Evolutionary conservation across 2,329 filamentous ascomycete genomes (phyloP).

Genomic region (Sclerotinia trifoliorum): DNA sequence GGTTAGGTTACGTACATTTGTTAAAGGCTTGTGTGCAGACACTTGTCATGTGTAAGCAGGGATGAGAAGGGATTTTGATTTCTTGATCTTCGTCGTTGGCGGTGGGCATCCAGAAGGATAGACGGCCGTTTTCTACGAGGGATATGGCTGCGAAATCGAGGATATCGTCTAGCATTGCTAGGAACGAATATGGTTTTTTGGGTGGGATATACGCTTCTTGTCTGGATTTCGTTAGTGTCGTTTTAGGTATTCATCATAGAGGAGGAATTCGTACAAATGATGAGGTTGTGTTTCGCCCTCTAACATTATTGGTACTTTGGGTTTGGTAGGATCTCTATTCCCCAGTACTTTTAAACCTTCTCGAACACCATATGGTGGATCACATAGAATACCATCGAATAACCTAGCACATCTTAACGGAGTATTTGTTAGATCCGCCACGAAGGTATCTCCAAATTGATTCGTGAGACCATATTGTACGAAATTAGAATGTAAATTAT

Average conservation of each 20-base stretch:
- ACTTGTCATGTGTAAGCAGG: constrained; percentile 68
- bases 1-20: constrained; percentile 60
- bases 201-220: constrained; percentile 74
- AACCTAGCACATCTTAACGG: constrained; percentile 61
- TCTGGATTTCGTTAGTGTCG: constrained; percentile 40
- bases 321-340: constrained; percentile 63
- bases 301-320: constrained; percentile 58
- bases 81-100: constrained; percentile 76
- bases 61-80: constrained; percentile 73
- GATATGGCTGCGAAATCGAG: constrained; percentile 75
- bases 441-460: constrained; percentile 73
- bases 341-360: constrained; percentile 90
- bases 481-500: constrained; percentile 67
- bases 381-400: constrained; percentile 90
- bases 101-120: constrained; percentile 98
- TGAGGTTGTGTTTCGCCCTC: constrained; percentile 60
- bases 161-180: constrained; percentile 86
- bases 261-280: constrained; percentile 56
- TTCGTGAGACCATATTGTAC: constrained; percentile 71
- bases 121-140: constrained; percentile 72
- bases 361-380: constrained; percentile 92
- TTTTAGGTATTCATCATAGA: not conserved
- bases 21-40: constrained; percentile 86
- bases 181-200: constrained; percentile 88
- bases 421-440: constrained; percentile 83